A percentile compares a stretch with the other conserved stretches of the same genome.
phyloP scores from a whole-genome alignment of 2,329 filamentous ascomycete genomes.

The Penicillium thymicola region DNA sequence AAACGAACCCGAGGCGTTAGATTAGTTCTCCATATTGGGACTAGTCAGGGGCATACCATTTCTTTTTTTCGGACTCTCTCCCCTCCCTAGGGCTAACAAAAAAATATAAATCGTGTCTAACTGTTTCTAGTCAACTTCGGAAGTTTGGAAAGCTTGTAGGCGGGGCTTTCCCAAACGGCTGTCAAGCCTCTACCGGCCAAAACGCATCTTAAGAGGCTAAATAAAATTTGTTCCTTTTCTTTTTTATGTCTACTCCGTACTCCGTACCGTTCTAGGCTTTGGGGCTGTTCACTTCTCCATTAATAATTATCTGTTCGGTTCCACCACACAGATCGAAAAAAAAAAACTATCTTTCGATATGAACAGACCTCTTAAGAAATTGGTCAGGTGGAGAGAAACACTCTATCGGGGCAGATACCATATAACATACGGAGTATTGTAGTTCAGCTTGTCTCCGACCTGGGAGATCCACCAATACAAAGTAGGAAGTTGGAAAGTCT shows the following conservation, averaged over 20 bases:
- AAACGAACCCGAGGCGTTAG: neutral
- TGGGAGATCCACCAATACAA: no score
- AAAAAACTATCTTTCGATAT: neutral
- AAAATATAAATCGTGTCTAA: neutral
- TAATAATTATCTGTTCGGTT: neutral
- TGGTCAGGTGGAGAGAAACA: neutral
- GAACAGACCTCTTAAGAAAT: neutral
- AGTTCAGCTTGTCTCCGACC: neutral
- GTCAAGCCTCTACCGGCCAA: conserved; percentile 18
- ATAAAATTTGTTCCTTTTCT: conserved; percentile 8
- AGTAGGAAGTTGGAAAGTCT: neutral
- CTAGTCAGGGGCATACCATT: conserved; percentile 20
- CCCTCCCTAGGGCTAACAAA: neutral
- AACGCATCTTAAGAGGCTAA: neutral
- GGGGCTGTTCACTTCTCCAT: neutral
- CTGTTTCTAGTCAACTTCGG: neutral
- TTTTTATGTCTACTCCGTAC: no score
- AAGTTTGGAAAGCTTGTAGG: conserved; percentile 14
- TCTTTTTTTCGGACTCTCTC: neutral
- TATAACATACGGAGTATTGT: no score
- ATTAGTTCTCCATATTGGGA: conserved; percentile 7
- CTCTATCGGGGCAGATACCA: neutral
- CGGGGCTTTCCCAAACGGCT: conserved; percentile 18
- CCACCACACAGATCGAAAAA: neutral
- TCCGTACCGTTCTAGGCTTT: conserved; percentile 1